phyloP scores from a whole-genome alignment of 2,329 filamentous ascomycete species.

The Ascochyta rabiei region DNA sequence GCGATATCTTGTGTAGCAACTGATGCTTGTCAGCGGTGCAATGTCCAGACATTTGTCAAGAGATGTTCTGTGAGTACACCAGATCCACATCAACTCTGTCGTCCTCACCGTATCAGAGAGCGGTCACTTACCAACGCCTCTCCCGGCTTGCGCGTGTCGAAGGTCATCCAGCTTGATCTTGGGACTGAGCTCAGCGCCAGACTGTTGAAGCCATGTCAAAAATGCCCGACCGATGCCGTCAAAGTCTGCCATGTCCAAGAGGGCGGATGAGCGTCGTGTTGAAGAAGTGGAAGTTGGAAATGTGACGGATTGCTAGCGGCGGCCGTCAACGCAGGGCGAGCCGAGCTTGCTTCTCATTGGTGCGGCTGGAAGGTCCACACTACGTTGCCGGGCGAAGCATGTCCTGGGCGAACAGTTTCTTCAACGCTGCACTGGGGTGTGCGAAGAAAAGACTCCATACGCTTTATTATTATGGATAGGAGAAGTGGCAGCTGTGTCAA shows the following conservation, averaged over 20 bases:
- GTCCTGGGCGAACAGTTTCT: neutral
- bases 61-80: neutral
- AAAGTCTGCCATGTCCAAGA: conserved; percentile 40
- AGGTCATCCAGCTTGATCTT: conserved; percentile 66
- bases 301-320: conserved; percentile 28
- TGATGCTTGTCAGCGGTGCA: conserved; percentile 45
- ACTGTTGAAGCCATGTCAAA: conserved; percentile 61
- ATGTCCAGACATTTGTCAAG: neutral
- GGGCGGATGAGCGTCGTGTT: conserved; percentile 3
- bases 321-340: conserved; percentile 18
- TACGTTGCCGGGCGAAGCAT: neutral
- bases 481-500: conserved; percentile 9
- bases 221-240: conserved; percentile 58
- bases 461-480: neutral
- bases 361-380: neutral
- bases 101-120: conserved; percentile 1
- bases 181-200: conserved; percentile 60
- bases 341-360: conserved; percentile 35
- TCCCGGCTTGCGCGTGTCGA: conserved; percentile 60
- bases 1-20: conserved; percentile 74
- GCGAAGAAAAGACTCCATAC: neutral
- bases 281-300: conserved; percentile 22
- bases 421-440: no score
- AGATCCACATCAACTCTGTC: neutral
- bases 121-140: conserved; percentile 65